These are phyloP conservation scores for Wickerhamomyces xylosicus DNA, from an alignment of 805 yeast genomes.

Conservation along the genomic window DNA sequence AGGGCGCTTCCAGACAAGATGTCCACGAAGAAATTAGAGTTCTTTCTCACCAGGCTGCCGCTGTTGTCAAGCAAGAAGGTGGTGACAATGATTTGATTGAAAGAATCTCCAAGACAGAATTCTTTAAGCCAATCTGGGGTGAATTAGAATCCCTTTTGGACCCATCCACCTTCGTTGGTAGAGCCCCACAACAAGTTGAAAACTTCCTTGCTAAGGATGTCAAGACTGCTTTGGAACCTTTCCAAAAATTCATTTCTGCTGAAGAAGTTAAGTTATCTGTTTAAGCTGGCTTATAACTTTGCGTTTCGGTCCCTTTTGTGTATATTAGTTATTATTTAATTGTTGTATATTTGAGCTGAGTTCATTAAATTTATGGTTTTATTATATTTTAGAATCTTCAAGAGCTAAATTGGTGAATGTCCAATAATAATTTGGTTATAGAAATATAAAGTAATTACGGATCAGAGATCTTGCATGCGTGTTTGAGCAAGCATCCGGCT, in stretches of 20 bases:
- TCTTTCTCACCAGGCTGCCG: constrained; percentile 93
- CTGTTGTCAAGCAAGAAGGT: constrained; percentile 95
- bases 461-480: no score
- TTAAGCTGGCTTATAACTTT: constrained; percentile 18
- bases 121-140: constrained; percentile 82
- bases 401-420: background rate
- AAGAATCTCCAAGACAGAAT: constrained; percentile 64
- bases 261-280: constrained; percentile 76
- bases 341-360: background rate
- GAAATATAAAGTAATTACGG: no score
- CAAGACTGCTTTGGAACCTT: constrained; percentile 68
- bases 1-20: constrained; percentile 96
- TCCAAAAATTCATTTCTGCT: constrained; percentile 43
- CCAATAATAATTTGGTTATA: no score
- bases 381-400: background rate
- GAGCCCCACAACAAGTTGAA: constrained; percentile 97
- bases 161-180: constrained; percentile 92
- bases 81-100: constrained; percentile 96
- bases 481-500: no score
- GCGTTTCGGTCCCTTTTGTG: background rate
- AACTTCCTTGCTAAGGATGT: constrained; percentile 84
- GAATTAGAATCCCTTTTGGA: constrained; percentile 76
- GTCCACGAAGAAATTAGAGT: constrained; percentile 98
- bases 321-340: background rate
- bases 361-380: background rate